Evolutionary conservation across 2,329 filamentous ascomycete genomes (phyloP), one percentile per base, ranked within the genome.

Genomic region (Alternaria conjuncta): DNA sequence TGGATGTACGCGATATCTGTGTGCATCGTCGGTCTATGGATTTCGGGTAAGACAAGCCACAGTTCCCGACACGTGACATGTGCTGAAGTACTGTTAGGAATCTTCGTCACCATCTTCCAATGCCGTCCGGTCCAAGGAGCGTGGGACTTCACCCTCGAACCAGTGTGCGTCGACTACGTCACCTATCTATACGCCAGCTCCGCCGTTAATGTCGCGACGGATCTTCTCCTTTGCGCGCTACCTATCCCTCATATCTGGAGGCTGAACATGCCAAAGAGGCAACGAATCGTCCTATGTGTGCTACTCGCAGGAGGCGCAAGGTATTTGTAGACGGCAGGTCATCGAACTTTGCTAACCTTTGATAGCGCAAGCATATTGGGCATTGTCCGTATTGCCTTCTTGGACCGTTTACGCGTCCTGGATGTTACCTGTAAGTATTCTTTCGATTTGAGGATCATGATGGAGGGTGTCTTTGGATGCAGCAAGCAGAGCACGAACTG

Each of bases 31-130:
- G 63, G 68, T 4, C 57, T 75, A 25, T 74, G 68, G 69, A n/a
- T 73, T 15, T 69, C 67, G 25, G 70, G 71, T 71, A 58, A 59
- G 61, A 54, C 15, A 6, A 13, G 49, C 26, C 12, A 11, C 20
- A 10, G 6, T 11, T 9, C 3, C 18, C 12, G 5, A 18, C 4
- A 23, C 9, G 21, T 20, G 41, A 53, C 41, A 13, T 28, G 13
- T 26, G 13, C 20, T 15, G 11, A 25, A 57, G 57, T 6, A 58
- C 32, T 6, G 15, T 18, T 30, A 70, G 70, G 70, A 15, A 61
- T 76, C 2, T 73, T 75, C 20, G 74, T 75, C 7, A 68, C 71
- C 3, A 67, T 76, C 41, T 77, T 77, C 32, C 72, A 75, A 51
- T 76, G 74, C 26, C 54, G 49, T 11, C 74, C 74, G 5, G 64